These are phyloP conservation scores for Sarocladium kiliense DNA, from an alignment of 2,329 filamentous ascomycete genomes.

Conservation along the genomic window DNA sequence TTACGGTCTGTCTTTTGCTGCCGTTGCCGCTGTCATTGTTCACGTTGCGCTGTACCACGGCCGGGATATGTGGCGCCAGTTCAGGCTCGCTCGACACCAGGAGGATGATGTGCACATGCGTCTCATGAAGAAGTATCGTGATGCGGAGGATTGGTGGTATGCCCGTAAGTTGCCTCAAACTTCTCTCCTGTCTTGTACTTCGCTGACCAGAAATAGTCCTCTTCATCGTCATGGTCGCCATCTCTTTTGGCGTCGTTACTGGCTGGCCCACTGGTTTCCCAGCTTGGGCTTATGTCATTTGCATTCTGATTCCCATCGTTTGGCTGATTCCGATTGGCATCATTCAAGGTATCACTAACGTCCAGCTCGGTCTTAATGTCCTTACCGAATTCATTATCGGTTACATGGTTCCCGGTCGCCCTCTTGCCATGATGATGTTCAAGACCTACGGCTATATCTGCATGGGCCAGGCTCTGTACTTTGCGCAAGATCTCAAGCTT, in stretches of 20 bases:
- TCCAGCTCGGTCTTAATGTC: conserved; percentile 63
- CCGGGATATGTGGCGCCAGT: conserved; percentile 48
- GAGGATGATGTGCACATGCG: conserved; percentile 57
- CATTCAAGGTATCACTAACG: conserved; percentile 56
- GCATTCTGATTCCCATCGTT: conserved; percentile 50
- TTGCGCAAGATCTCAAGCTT: conserved; percentile 61
- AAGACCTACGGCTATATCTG: conserved; percentile 68
- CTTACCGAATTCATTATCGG: conserved; percentile 69
- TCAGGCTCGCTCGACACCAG: conserved; percentile 48
- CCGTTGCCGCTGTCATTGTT: conserved; percentile 55
- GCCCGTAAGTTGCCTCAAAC: conserved; percentile 35
- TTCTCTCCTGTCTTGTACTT: neutral
- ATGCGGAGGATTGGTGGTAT: conserved; percentile 58
- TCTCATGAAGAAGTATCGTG: conserved; percentile 56
- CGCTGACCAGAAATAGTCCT: conserved; percentile 26
- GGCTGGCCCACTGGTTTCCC: conserved; percentile 53
- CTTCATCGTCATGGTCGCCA: conserved; percentile 46
- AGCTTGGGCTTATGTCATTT: conserved; percentile 53
- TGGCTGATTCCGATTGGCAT: conserved; percentile 59
- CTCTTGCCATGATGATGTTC: conserved; percentile 73
- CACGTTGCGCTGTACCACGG: conserved; percentile 53
- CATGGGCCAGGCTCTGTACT: conserved; percentile 62
- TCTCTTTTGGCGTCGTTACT: conserved; percentile 49
- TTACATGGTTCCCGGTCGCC: conserved; percentile 66
- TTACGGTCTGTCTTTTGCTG: conserved; percentile 64